Base-by-base conservation (phyloP, 495 filamentous ascomycete genomes). In the Xylaria acuta region DNA sequence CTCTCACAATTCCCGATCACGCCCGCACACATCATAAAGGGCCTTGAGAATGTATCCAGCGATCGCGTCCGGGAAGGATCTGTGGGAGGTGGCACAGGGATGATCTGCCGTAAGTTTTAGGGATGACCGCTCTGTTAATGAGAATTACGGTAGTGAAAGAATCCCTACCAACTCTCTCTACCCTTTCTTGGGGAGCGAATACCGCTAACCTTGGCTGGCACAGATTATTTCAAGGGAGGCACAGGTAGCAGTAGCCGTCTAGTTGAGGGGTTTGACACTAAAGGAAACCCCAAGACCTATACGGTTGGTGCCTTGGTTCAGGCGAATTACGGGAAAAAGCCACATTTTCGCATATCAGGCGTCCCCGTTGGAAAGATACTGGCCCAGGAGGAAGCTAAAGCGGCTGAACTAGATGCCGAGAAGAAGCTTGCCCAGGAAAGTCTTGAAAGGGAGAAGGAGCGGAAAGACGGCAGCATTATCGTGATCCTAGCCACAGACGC, bases 401-500 rank as follows among this genome's bases (percentile, higher is more conserved):
- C 70, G 67, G 73, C 75, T 43, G 66, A 76, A 67, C 70, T 62
- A 72, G 73, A 76, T 69, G 38, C 68, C 6, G 75, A 72, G 69
- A 79, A 71, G 74, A 80, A 67, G 45, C 71, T 74, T 73, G 72
- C 69, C 7, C 54, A 54, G 43, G 66, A 76, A 12, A 71, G 67
- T 30, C 69, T 78, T 36, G 56, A 77, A 56, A 74, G 73, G 40
- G 76, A 78, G 73, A 83, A 82, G 74, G 76, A 80, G 30, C 68
- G 72, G 27, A 87, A 86, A 68, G 87, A 88, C 60, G 87, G 86
- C n/a, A 85, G 82, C 67, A 88, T 89, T 69, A 86, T 89, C 70
- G 80, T 88, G 53, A 76, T 88, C 43, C 59, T 89, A 49, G 83
- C 82, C 8, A 89, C 87, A 4, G 84, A 87, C 73, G 86, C 85